These are phyloP conservation scores for Didymella arachidicola DNA, from an alignment of 2,329 filamentous ascomycete genomes.

Conservation along the genomic window DNA sequence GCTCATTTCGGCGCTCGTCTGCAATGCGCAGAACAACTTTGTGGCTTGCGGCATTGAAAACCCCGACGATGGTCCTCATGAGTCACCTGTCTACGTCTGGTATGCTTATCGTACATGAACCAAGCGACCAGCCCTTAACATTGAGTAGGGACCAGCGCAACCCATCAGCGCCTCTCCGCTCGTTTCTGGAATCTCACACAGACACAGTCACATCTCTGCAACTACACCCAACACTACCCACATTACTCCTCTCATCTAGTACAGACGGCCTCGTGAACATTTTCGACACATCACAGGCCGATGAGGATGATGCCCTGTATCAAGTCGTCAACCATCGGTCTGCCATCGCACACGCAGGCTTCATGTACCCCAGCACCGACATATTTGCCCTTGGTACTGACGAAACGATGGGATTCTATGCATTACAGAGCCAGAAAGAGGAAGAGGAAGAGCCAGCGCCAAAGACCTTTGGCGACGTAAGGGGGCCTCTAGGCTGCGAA, in stretches of 20 bases:
- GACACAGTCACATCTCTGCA: slow-evolving; percentile 69
- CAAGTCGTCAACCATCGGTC: slow-evolving; percentile 81
- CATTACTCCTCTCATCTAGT: slow-evolving; percentile 75
- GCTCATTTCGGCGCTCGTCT: slow-evolving; percentile 70
- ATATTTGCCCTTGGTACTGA: slow-evolving; percentile 80
- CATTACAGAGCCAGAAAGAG: slow-evolving; percentile 69
- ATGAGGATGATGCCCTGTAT: slow-evolving; percentile 79
- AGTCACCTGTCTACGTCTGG: slow-evolving; percentile 51
- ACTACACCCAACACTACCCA: slow-evolving; percentile 67
- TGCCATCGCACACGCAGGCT: slow-evolving; percentile 77
- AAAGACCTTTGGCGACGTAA: slow-evolving; percentile 70
- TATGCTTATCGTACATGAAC: slow-evolving; percentile 13
- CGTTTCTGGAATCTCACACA: slow-evolving; percentile 58
- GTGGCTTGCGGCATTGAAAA: slow-evolving; percentile 78
- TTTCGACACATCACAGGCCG: slow-evolving; percentile 68
- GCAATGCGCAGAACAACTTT: slow-evolving; percentile 63
- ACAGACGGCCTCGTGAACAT: slow-evolving; percentile 82
- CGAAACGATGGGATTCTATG: slow-evolving; percentile 78
- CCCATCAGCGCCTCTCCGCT: slow-evolving; percentile 45
- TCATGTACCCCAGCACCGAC: slow-evolving; percentile 61
- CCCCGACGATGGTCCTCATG: slow-evolving; percentile 58
- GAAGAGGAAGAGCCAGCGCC: slow-evolving; percentile 62
- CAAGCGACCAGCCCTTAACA: slow-evolving; percentile 11
- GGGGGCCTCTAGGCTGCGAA: slow-evolving; percentile 71
- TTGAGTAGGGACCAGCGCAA: slow-evolving; percentile 52